Percentiles rank a stretch among this genome's conserved stretches.
phyloP scores from a whole-genome alignment of 2,329 filamentous ascomycete species.

The Ambrosiella cleistominuta region DNA sequence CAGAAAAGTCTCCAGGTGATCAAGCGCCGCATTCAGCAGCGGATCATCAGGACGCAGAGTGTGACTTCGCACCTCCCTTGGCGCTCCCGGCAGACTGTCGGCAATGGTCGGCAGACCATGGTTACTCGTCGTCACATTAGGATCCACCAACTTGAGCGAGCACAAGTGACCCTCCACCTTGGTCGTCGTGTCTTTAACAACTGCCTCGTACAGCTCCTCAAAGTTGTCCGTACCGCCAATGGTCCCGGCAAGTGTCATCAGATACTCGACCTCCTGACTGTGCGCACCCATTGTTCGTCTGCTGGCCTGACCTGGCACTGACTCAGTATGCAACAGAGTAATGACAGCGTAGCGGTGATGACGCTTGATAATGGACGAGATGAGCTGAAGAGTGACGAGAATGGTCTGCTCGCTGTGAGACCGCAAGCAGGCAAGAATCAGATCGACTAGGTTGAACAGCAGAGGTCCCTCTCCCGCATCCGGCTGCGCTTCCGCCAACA shows the following conservation, averaged over 20 bases:
- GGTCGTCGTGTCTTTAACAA: conserved; percentile 53
- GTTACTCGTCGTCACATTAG: conserved; percentile 38
- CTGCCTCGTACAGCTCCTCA: conserved; percentile 53
- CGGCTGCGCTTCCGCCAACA: conserved; percentile 51
- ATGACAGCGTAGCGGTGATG: conserved; percentile 76
- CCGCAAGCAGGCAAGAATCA: conserved; percentile 68
- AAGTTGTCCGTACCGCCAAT: conserved; percentile 54
- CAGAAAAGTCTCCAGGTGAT: conserved; percentile 64
- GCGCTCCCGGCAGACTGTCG: conserved; percentile 40
- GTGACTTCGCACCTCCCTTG: conserved; percentile 42
- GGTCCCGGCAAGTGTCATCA: conserved; percentile 49
- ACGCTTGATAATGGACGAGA: conserved; percentile 69
- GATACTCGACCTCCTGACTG: conserved; percentile 54
- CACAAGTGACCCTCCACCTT: conserved; percentile 57
- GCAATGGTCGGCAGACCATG: conserved; percentile 37
- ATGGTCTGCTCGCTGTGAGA: conserved; percentile 81
- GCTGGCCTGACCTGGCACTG: conserved; percentile 31
- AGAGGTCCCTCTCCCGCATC: conserved; percentile 48
- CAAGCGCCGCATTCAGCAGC: conserved; percentile 46
- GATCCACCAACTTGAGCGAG: conserved; percentile 49
- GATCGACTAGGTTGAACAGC: conserved; percentile 82
- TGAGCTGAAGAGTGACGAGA: conserved; percentile 69
- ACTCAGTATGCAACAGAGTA: conserved; percentile 53
- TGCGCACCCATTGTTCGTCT: conserved; percentile 56
- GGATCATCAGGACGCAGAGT: conserved; percentile 45